Evolutionary conservation across 805 yeast species (phyloP).

Genomic region (Saccharomycopsis sp.): DNA sequence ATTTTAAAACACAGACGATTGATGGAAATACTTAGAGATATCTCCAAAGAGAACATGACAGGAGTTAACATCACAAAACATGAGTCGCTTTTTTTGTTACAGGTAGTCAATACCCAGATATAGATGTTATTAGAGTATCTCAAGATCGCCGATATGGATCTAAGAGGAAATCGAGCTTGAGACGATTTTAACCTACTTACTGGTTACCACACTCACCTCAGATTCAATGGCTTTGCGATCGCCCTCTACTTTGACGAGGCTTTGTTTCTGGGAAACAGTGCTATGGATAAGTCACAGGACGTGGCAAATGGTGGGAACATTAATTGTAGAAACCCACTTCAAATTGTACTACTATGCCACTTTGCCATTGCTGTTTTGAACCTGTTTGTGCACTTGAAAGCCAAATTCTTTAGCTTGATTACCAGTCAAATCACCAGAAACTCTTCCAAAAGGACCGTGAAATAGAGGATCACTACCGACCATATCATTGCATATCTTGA

Average conservation of each 20-base stretch:
- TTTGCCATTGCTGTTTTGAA: constrained; percentile 92
- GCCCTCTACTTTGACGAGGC: constrained; percentile 43
- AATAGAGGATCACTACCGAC: constrained; percentile 89
- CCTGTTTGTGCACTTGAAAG: constrained; percentile 75
- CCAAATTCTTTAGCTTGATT: constrained; percentile 87
- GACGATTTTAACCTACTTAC: constrained; percentile 83
- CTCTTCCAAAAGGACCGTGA: constrained; percentile 74
- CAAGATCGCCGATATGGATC: constrained; percentile 86
- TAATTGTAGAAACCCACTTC: constrained; percentile 90
- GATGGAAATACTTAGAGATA: constrained; percentile 59
- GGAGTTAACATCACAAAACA: constrained; percentile 59
- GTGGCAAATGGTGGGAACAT: constrained; percentile 40
- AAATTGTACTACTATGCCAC: constrained; percentile 88
- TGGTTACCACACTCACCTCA: constrained; percentile 85
- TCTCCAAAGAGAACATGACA: constrained; percentile 2
- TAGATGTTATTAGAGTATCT: constrained; percentile 91
- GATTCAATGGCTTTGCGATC: constrained; percentile 67
- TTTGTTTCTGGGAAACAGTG: too few relatives aligned
- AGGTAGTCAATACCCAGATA: constrained; percentile 87
- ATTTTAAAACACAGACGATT: constrained; percentile 71
- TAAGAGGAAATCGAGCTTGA: constrained; percentile 49
- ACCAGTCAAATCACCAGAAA: constrained; percentile 91
- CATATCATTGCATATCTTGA: constrained; percentile 86
- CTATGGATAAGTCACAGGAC: constrained; percentile 17
- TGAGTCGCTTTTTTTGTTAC: constrained; percentile 91